Evolutionary conservation across 1,284 basidiomycete genomes (phyloP), one percentile per base, ranked within the genome.

Genomic region (Gomphus sp.): DNA sequence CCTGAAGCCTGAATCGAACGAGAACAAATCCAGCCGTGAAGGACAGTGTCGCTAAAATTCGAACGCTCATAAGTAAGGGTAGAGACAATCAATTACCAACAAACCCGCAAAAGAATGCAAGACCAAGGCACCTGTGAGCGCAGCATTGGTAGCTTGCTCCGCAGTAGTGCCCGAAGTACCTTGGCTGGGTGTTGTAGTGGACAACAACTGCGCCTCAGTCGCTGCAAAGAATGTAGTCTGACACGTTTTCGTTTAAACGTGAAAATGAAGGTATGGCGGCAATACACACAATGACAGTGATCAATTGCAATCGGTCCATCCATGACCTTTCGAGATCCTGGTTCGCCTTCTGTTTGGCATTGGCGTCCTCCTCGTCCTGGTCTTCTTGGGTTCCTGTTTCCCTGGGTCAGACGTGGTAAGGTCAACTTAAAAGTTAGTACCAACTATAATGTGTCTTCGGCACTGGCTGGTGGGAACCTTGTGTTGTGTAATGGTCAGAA

Each of bases 171-270:
- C 55, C 2, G 66, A 58, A 1, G 47, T 57, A 45, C 60, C 63
- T 25, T 22, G 12, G 11, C 62, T 61, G 16, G 71, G 71, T 3
- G 72, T 73, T 2, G 74, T 71, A 50, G 75, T 76, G 5, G 76
- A 72, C 22, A 80, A 73, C 12, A 84, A 65, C 66, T 82, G 70
- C 0, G 79, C 77, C 66, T 84, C 81, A 12, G 76, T 79, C 0
- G 79, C 76, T 5, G 81, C 82, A 63, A 84, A 83, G 68, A 84
- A 84, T 0, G 81, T 83, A 0, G 82, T 81, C 82, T 84, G 60
- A 7, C 58, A 31, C 8, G 28, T 16, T 12, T 22, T 36, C 25
- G 33, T 41, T 14, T 14, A 53, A 4, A 7, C 4, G 5, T 53
- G 28, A 39, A 53, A 16, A 31, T 41, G 25, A 14, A 36, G 12